Evolutionary conservation across 2,329 filamentous ascomycete genomes (phyloP).

Genomic region (Penicillium occitanis): DNA sequence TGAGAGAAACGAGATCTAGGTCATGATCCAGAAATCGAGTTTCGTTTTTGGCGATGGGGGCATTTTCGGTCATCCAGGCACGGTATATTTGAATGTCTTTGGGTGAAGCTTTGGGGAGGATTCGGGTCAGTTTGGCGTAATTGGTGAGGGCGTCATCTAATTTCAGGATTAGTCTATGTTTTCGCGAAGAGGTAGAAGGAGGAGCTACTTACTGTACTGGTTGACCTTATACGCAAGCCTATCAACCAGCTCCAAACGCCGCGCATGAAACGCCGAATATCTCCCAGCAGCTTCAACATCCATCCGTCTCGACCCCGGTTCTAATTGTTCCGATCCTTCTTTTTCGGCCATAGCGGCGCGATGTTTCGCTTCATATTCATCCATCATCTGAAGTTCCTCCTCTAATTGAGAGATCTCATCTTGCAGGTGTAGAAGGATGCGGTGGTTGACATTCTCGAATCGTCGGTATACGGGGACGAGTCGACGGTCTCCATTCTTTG

Average conservation of each 20-base stretch:
- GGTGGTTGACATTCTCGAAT: constrained; percentile 79
- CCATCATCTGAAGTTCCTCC: constrained; percentile 69
- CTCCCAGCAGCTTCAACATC: constrained; percentile 50
- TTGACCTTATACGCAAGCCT: constrained; percentile 58
- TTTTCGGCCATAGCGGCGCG: constrained; percentile 32
- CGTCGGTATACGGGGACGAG: constrained; percentile 71
- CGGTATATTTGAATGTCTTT: constrained; percentile 55
- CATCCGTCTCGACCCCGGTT: constrained; percentile 42
- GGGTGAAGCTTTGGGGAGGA: constrained; percentile 46
- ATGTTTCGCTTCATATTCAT: constrained; percentile 55
- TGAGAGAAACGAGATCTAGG: constrained; percentile 46
- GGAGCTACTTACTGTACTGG: constrained; percentile 57
- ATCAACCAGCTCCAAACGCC: constrained; percentile 55
- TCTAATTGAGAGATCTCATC: constrained; percentile 82
- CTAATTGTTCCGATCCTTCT: constrained; percentile 33
- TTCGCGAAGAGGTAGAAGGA: background rate
- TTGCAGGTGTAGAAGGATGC: constrained; percentile 77
- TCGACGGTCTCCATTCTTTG: constrained; percentile 26
- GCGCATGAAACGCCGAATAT: constrained; percentile 55
- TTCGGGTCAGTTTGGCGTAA: constrained; percentile 50
- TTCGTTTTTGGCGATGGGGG: constrained; percentile 53
- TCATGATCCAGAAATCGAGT: constrained; percentile 54
- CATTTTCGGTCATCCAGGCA: constrained; percentile 53
- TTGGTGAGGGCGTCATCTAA: constrained; percentile 44
- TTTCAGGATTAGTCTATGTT: constrained; percentile 13